Percentiles rank a stretch among this genome's conserved stretches.
Evolutionary conservation across 768 basidiomycete species (phyloP).

Genomic region (Russula ochroleuca): DNA sequence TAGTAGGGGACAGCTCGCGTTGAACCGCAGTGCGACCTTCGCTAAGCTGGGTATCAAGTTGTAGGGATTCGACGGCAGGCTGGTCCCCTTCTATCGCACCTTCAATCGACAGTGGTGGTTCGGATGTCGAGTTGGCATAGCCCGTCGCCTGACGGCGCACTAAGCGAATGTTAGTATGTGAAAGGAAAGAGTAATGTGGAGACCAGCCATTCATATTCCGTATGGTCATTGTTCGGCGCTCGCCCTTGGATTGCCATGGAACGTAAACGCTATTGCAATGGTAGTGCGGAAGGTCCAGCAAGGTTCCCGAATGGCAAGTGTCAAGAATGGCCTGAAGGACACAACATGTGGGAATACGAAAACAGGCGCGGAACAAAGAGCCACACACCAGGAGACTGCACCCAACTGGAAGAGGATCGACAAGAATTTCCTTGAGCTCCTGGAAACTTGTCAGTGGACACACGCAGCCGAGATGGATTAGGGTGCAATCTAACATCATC

Average conservation of each 20-base stretch:
- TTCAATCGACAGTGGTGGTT: not conserved
- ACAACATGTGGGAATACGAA: not conserved
- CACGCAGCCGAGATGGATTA: not conserved
- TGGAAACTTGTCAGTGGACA: conserved; percentile 1
- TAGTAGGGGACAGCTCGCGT: not conserved
- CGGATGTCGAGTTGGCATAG: not conserved
- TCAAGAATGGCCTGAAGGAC: conserved; percentile 29
- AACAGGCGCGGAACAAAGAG: not conserved
- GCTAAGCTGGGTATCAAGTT: not conserved
- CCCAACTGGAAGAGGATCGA: conserved; percentile 26
- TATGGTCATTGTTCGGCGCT: conserved; percentile 25
- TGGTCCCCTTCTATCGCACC: not conserved
- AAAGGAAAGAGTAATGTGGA: not conserved
- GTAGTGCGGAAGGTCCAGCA: conserved; percentile 31
- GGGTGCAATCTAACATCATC: conserved; percentile 27
- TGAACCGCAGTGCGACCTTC: not conserved
- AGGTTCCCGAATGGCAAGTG: conserved; percentile 31
- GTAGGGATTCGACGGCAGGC: not conserved
- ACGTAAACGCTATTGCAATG: conserved; percentile 30
- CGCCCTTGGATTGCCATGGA: conserved; percentile 30
- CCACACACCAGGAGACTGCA: conserved; percentile 23
- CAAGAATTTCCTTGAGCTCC: conserved; percentile 20
- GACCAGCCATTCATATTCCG: conserved; percentile 25
- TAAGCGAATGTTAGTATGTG: conserved; percentile 1
- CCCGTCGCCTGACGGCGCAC: conserved; percentile 19